Evolutionary conservation across 2,329 filamentous ascomycete species (phyloP), one percentile per base, ranked within the genome.

Genomic region (Phialophora chinensis): DNA sequence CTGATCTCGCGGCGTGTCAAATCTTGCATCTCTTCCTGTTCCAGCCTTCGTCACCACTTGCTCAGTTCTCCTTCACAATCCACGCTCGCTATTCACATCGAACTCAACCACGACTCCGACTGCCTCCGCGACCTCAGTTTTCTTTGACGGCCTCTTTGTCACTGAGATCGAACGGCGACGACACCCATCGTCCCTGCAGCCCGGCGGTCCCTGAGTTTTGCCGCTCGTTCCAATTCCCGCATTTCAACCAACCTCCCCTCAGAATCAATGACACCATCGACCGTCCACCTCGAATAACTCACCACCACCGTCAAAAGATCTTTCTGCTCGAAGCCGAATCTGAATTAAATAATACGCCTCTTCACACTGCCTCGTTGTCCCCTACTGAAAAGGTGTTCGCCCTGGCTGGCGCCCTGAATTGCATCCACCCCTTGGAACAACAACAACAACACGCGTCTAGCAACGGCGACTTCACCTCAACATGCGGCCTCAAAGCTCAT

Each of bases 401-500:
- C 67, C 66, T 70, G 60, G 66, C 68, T 68, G 68, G 66, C 68
- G 63, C 63, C 44, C 60, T 59, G 47, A 54, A 25, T 44, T 35
- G 53, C 63, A 35, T 47, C 53, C 56, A 38, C 52, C 60, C 47
- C 42, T 52, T 53, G 33, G 33, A 58, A 29, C 33, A 31, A 47
- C 58, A 58, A 29, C 33, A 31, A 47, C 58, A 61, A 35, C 58
- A 49, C 64, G 60, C 59, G 42, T 61, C 35, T 50, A 35, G 17
- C 64, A 38, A 66, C 66, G 42, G 49, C 62, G 54, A 66, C 50
- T 33, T 20, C 20, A 17, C 35, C 14, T 49, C 63, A 72, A 42
- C 1, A 73, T 73, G 71, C 69, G 69, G 42, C 55, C 60, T 12
- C 62, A 60, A 50, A 67, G 66, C 54, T 67, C 62, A n/a, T 66